Evolutionary conservation across 176 grass and related monocot genomes (phyloP).

Genomic region (Carex pumila): DNA sequence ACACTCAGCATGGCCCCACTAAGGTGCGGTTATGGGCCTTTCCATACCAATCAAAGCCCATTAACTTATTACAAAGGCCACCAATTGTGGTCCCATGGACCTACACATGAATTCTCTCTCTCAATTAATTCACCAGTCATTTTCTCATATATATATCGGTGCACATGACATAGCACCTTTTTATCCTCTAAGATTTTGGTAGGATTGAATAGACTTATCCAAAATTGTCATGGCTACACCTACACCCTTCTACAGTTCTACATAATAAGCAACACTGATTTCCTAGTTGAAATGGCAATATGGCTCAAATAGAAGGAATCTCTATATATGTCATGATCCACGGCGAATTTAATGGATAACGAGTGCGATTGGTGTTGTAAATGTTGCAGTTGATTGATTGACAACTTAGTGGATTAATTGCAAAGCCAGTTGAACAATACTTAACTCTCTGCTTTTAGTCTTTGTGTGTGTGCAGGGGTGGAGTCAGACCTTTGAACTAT

Average conservation of each 20-base stretch:
- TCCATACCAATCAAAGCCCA: conserved; percentile 17
- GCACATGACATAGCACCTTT: conserved; percentile 6
- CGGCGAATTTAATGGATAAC: background rate
- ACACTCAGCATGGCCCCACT: conserved; percentile 14
- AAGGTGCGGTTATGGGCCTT: conserved; percentile 5
- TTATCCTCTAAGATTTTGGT: conserved; percentile 23
- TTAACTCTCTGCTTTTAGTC: background rate
- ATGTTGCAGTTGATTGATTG: background rate
- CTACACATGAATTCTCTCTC: background rate
- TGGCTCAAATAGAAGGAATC: background rate
- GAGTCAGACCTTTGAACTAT: no score
- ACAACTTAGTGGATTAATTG: background rate
- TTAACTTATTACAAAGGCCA: background rate
- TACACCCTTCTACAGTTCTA: background rate
- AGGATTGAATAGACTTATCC: background rate
- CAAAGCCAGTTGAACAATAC: background rate
- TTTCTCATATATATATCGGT: background rate
- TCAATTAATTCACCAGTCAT: background rate
- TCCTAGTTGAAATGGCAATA: background rate
- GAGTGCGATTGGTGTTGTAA: background rate
- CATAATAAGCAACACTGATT: background rate
- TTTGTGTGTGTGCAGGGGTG: no score
- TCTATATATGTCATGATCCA: background rate
- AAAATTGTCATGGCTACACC: background rate
- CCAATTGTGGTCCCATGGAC: conserved; percentile 4